phyloP scores from a whole-genome alignment of 2,329 filamentous ascomycete genomes.

The Ceratocystiopsis minuta region DNA sequence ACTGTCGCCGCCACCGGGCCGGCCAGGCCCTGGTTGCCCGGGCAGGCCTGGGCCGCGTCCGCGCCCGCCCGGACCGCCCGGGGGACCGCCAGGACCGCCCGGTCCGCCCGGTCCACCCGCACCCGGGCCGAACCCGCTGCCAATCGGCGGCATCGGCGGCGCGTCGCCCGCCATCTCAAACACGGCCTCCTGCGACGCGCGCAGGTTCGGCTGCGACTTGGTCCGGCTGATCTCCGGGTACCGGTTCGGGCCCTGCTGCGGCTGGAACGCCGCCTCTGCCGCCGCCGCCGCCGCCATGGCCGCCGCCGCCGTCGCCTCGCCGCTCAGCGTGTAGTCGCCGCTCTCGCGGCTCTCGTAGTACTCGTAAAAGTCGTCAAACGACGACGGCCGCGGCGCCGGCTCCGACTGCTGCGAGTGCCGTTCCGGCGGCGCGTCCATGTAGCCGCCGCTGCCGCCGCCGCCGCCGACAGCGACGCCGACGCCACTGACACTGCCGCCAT shows the following conservation, averaged over 20 bases:
- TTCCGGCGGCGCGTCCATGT: too few relatives aligned
- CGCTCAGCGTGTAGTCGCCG: constrained; percentile 15
- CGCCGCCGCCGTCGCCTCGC: constrained; percentile 4
- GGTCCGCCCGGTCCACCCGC: too few relatives aligned
- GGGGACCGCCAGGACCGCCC: too few relatives aligned
- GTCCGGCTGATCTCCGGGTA: constrained; percentile 38
- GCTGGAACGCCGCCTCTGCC: too few relatives aligned
- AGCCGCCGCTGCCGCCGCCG: too few relatives aligned
- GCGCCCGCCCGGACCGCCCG: too few relatives aligned
- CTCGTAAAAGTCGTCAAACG: constrained; percentile 35
- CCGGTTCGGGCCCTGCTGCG: constrained; percentile 29
- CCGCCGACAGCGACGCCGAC: too few relatives aligned
- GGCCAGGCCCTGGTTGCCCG: too few relatives aligned
- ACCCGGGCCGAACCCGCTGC: too few relatives aligned
- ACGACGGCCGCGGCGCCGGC: constrained; percentile 18
- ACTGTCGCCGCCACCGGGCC: too few relatives aligned
- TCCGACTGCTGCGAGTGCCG: constrained; percentile 12
- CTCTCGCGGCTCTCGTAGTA: constrained; percentile 27
- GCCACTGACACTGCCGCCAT: too few relatives aligned
- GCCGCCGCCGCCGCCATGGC: not conserved
- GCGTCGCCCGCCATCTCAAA: constrained; percentile 57
- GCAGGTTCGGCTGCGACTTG: constrained; percentile 50
- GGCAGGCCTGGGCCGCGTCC: too few relatives aligned
- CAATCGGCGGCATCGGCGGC: constrained; percentile 25
- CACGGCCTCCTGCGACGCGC: constrained; percentile 45